phyloP scores from a whole-genome alignment of 1,284 basidiomycete genomes.

The Cryptococcus amylolentus region DNA sequence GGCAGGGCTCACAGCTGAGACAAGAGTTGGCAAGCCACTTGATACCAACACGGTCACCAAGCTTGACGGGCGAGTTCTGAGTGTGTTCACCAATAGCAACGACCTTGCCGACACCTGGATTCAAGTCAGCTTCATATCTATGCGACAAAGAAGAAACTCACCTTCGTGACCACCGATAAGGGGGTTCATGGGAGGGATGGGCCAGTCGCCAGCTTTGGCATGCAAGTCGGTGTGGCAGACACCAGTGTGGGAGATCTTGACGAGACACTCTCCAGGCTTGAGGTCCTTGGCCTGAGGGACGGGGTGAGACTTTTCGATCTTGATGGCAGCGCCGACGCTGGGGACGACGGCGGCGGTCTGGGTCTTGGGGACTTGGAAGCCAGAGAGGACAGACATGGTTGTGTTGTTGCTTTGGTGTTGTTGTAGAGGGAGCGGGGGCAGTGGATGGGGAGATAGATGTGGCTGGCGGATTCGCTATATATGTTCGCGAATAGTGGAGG shows the following conservation, averaged over 20 bases:
- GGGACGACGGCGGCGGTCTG: conserved; percentile 62
- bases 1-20: conserved; percentile 70
- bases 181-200: conserved; percentile 62
- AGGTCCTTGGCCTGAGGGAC: conserved; percentile 66
- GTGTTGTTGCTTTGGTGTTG: conserved; percentile 20
- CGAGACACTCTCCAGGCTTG: conserved; percentile 72
- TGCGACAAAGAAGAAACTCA: background rate
- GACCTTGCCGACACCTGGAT: conserved; percentile 52
- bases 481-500: no score
- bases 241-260: conserved; percentile 71
- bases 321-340: conserved; percentile 48
- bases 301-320: conserved; percentile 36
- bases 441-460: background rate
- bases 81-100: conserved; percentile 74
- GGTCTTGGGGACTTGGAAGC: conserved; percentile 57
- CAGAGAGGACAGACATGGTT: conserved; percentile 6
- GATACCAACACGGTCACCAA: conserved; percentile 81
- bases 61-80: conserved; percentile 52
- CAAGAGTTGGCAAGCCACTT: conserved; percentile 73
- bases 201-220: conserved; percentile 67
- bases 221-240: conserved; percentile 69
- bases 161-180: conserved; percentile 66
- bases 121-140: background rate
- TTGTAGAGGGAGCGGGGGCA: background rate
- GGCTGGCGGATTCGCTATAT: conserved; percentile 28